Percentiles rank a stretch among this genome's conserved stretches.
phyloP scores from a whole-genome alignment of 371 early-diverging fungal genomes.

The Syncephalastrum sp. region DNA sequence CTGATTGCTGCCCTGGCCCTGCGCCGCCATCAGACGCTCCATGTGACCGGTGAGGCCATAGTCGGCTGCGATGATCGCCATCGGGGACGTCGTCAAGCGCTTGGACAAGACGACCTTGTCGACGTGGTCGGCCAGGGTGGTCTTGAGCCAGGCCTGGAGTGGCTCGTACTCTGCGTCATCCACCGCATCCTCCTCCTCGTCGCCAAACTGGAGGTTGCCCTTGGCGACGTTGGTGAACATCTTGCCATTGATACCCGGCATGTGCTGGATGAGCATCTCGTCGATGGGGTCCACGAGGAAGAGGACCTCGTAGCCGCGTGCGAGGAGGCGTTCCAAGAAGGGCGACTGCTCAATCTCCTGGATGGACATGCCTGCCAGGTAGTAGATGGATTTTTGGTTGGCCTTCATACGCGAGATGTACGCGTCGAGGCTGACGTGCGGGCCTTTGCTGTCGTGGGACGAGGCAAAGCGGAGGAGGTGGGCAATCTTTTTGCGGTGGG shows the following conservation, averaged over 20 bases:
- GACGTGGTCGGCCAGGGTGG: conserved; percentile 60
- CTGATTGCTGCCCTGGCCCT: conserved; percentile 45
- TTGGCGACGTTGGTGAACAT: conserved; percentile 83
- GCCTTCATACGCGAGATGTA: conserved; percentile 89
- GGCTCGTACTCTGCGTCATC: conserved; percentile 62
- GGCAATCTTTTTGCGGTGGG: conserved; percentile 71
- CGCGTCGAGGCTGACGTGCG: conserved; percentile 71
- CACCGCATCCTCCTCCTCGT: conserved; percentile 54
- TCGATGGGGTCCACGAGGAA: conserved; percentile 92
- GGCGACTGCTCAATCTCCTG: conserved; percentile 81
- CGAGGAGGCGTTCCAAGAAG: conserved; percentile 81
- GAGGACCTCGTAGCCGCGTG: conserved; percentile 89
- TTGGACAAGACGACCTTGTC: conserved; percentile 78
- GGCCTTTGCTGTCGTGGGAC: conserved; percentile 51
- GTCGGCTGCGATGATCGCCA: conserved; percentile 71
- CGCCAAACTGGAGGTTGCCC: conserved; percentile 78
- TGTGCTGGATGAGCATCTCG: conserved; percentile 76
- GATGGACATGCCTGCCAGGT: conserved; percentile 72
- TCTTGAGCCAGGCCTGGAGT: conserved; percentile 66
- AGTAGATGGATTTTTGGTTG: conserved; percentile 89
- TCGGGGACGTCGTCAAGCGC: conserved; percentile 74
- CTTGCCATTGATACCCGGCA: conserved; percentile 78
- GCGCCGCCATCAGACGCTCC: conserved; percentile 81
- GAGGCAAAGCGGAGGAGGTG: conserved; percentile 82
- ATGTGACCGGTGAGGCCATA: conserved; percentile 82